Base-by-base conservation (phyloP, 345 rosid genomes). In the Turnera subulata region DNA sequence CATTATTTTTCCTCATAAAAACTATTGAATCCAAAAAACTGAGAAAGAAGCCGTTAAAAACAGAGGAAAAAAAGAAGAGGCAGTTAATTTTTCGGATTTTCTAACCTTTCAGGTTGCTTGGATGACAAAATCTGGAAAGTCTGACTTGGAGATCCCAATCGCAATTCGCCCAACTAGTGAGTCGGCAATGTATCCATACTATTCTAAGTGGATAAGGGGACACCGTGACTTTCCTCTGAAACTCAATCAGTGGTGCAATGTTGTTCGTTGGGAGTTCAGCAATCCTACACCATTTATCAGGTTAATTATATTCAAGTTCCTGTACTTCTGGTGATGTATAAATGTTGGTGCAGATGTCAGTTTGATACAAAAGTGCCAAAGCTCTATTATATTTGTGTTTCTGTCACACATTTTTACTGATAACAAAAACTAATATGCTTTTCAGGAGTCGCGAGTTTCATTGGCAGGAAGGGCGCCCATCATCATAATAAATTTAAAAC, bases 391-490 rank as follows among this genome's bases (percentile, higher is more conserved):
- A 29, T 29, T 29, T 29, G n/a, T 29, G 35, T 29, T 29, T 29
- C 4, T 8, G 35, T 29, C 35, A 29, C n/a, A n/a, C n/a, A n/a
- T n/a, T n/a, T n/a, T n/a, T n/a, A n/a, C n/a, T n/a, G n/a, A n/a
- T n/a, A n/a, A n/a, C n/a, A n/a, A n/a, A n/a, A n/a, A 46, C 35
- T 56, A n/a, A 64, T 14, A 12, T 22, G 14, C 47, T 35, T 44
- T 47, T 18, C 33, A 93, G 96, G 99, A 93, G 96, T 67, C 96
- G 97, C 44, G 97, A 93, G 61, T 93, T 93, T 67, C 94, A 89
- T 26, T 93, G 97, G 99, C 99, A 93, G 76, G 99, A 89, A 80
- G 99, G 99, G 43, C 97, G 89, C n/a, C n/a, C n/a, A n/a, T n/a
- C n/a, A n/a, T n/a, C n/a, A n/a, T n/a, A n/a, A n/a, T n/a, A n/a